Conservation (phyloP, 768 basidiomycete genomes). For the Hydnum rufescens region DNA sequence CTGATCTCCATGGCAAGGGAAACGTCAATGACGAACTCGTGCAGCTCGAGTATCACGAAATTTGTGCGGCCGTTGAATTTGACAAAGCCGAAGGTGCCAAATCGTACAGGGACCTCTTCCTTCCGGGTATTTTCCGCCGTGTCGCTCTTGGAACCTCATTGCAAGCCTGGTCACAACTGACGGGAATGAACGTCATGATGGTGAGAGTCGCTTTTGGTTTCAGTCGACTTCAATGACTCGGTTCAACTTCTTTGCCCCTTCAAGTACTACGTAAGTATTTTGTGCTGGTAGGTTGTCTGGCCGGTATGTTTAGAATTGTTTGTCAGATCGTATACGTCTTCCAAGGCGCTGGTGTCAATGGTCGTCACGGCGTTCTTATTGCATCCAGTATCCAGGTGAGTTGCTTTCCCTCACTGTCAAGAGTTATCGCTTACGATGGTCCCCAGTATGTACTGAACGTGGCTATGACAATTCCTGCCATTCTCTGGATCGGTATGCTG, state of each 20-base stretch:
- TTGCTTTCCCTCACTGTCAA: too few relatives aligned
- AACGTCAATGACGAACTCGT: conserved; percentile 40
- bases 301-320: background rate
- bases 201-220: conserved; percentile 11
- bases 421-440: background rate
- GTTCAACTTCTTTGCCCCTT: background rate
- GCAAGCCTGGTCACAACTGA: conserved; percentile 64
- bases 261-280: background rate
- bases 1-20: conserved; percentile 53
- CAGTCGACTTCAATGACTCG: background rate
- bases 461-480: conserved; percentile 24
- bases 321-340: conserved; percentile 45
- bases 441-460: conserved; percentile 31
- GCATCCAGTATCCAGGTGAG: conserved; percentile 30
- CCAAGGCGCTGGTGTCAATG: conserved; percentile 57
- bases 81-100: conserved; percentile 55
- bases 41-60: conserved; percentile 49
- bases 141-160: conserved; percentile 48
- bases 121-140: conserved; percentile 45
- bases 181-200: conserved; percentile 74
- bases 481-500: conserved; percentile 27
- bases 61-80: conserved; percentile 29
- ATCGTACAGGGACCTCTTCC: conserved; percentile 44
- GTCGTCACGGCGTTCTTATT: conserved; percentile 52
- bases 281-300: background rate